phyloP scores from a whole-genome alignment of 73 alveolate species.

The Durusdinium trenchii region DNA sequence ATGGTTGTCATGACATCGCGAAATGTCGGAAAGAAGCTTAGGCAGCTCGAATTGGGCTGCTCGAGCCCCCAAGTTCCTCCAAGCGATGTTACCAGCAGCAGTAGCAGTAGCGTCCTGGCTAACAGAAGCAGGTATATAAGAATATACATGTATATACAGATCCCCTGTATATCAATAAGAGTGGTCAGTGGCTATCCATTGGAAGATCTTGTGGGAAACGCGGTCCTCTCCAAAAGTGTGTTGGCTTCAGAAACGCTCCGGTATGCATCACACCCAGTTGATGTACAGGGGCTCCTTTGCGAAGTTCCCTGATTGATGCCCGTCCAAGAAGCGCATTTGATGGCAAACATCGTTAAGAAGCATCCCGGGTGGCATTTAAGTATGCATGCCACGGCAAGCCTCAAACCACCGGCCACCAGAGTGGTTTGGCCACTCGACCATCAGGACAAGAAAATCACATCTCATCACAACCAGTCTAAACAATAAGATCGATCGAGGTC shows the following conservation, averaged over 20 bases:
- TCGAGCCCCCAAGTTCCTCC: not conserved
- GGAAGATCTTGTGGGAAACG: too few relatives aligned
- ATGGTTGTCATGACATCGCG: not conserved
- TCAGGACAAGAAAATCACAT: too few relatives aligned
- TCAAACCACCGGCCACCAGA: too few relatives aligned
- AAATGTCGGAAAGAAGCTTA: not conserved
- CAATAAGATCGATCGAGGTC: too few relatives aligned
- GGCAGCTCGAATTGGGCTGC: not conserved
- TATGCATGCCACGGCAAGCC: not conserved
- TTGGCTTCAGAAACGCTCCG: not conserved
- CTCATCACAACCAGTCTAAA: too few relatives aligned
- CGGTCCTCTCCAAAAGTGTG: not conserved
- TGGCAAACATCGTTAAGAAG: not conserved
- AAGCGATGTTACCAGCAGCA: not conserved
- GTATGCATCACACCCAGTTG: not conserved
- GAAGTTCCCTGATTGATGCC: not conserved
- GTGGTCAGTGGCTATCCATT: not conserved
- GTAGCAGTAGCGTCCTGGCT: not conserved
- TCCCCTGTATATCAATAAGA: not conserved
- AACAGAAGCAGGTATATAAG: not conserved
- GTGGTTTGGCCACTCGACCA: too few relatives aligned
- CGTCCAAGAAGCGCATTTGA: constrained; percentile 1
- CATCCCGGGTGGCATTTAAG: not conserved
- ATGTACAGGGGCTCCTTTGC: not conserved
- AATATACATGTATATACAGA: not conserved